Conservation (phyloP, 495 filamentous ascomycete species). For the Penicillium manginii region DNA sequence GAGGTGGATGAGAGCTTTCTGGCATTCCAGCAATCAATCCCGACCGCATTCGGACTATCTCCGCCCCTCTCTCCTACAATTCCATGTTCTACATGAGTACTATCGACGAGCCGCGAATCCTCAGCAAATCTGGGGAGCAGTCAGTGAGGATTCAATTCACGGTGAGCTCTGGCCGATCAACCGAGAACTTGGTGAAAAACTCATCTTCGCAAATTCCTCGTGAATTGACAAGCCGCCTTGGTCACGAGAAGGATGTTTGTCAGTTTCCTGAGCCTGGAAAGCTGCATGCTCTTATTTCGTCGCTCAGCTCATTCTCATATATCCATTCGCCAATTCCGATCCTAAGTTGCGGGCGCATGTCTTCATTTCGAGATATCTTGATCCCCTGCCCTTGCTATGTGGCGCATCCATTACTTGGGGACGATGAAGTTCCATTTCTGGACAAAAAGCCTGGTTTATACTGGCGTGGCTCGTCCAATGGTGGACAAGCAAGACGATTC, state of each 20-base stretch:
- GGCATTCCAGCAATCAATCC: no score
- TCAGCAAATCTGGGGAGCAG: not conserved
- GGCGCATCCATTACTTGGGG: not conserved
- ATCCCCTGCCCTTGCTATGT: slow-evolving; percentile 10
- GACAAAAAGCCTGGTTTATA: slow-evolving; percentile 6
- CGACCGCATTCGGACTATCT: no score
- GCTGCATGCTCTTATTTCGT: slow-evolving; percentile 5
- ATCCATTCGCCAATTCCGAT: slow-evolving; percentile 2
- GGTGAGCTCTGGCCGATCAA: not conserved
- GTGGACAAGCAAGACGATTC: not conserved
- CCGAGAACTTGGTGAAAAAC: slow-evolving; percentile 2
- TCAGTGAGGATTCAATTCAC: not conserved
- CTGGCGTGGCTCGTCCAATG: slow-evolving; percentile 7
- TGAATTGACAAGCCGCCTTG: slow-evolving; percentile 5
- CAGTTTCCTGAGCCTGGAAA: not conserved
- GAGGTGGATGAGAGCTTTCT: no score
- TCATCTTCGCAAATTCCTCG: slow-evolving; percentile 5
- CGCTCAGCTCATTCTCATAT: slow-evolving; percentile 3
- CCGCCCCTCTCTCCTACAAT: not conserved
- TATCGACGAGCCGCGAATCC: slow-evolving; percentile 8
- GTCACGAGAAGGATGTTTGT: slow-evolving; percentile 9
- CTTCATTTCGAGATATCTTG: slow-evolving; percentile 9
- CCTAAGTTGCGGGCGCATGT: slow-evolving; percentile 8
- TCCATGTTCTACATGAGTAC: slow-evolving; percentile 6
- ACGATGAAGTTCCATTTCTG: not conserved